These are phyloP conservation scores for Mycena sp. DNA, from an alignment of 1,284 basidiomycete species.

Conservation along the genomic window DNA sequence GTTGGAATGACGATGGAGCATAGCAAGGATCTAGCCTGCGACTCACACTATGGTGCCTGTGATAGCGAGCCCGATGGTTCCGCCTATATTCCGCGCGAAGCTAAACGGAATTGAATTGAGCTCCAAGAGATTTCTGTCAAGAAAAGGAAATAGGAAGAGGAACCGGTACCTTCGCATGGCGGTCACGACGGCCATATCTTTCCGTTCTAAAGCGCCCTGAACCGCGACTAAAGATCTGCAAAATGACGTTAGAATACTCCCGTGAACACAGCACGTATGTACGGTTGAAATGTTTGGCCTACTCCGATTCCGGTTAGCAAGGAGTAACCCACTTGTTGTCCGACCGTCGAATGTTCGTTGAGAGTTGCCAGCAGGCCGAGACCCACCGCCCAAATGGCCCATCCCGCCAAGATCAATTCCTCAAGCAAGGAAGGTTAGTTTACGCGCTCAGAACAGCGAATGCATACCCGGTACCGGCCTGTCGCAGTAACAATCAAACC, in stretches of 20 bases:
- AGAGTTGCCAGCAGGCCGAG: slow-evolving; percentile 39
- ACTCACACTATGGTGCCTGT: slow-evolving; percentile 39
- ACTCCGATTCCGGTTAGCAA: slow-evolving; percentile 41
- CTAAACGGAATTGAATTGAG: slow-evolving; percentile 24
- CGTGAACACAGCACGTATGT: background rate
- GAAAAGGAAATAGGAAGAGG: background rate
- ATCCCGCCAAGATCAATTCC: slow-evolving; percentile 40
- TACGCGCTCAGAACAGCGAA: background rate
- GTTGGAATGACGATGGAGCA: background rate
- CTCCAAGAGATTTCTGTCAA: background rate
- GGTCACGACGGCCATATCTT: slow-evolving; percentile 42
- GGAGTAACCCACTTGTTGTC: slow-evolving; percentile 39
- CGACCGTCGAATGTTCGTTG: slow-evolving; percentile 32
- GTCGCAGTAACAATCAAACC: slow-evolving; percentile 39
- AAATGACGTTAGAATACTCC: background rate
- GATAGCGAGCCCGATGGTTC: slow-evolving; percentile 40
- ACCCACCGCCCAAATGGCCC: slow-evolving; percentile 41
- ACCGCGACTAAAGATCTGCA: slow-evolving; percentile 38
- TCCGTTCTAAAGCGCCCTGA: slow-evolving; percentile 40
- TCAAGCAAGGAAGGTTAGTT: slow-evolving; percentile 8
- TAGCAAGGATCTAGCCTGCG: background rate
- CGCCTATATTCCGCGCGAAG: slow-evolving; percentile 41
- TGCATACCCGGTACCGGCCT: slow-evolving; percentile 38
- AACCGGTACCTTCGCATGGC: slow-evolving; percentile 37
- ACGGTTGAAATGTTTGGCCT: slow-evolving; percentile 41